A percentile compares a stretch with the other conserved stretches of the same genome.
Evolutionary conservation across 495 filamentous ascomycete genomes (phyloP).

Genomic region (Trichoderma reesei): DNA sequence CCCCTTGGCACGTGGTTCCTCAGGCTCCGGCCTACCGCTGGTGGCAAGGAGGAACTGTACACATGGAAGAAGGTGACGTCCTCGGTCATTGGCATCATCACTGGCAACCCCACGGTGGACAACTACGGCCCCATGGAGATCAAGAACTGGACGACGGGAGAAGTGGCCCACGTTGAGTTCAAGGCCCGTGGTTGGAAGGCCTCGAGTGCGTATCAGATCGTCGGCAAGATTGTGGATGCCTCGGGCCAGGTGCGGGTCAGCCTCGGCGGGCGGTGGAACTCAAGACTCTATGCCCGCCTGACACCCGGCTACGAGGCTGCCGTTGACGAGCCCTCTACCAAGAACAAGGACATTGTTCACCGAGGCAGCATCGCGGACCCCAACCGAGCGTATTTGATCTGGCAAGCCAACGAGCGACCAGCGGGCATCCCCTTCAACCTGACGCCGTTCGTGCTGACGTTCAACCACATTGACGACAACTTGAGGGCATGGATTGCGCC

Average conservation of each 20-base stretch:
- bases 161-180: conserved; percentile 84
- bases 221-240: conserved; percentile 70
- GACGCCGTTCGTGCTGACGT: conserved; percentile 88
- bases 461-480: conserved; percentile 76
- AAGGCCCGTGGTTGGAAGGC: conserved; percentile 94
- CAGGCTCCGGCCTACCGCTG: conserved; percentile 65
- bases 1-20: conserved; percentile 96
- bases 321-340: conserved; percentile 44
- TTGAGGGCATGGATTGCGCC: conserved; percentile 69
- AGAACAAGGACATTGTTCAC: conserved; percentile 22
- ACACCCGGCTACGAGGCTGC: conserved; percentile 81
- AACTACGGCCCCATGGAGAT: conserved; percentile 97
- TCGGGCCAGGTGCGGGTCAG: conserved; percentile 70
- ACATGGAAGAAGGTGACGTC: conserved; percentile 99
- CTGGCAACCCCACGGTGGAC: conserved; percentile 91
- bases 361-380: conserved; percentile 39
- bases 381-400: conserved; percentile 76
- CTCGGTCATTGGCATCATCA: conserved; percentile 96
- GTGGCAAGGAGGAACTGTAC: conserved; percentile 76
- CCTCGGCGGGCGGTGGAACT: conserved; percentile 93
- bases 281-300: conserved; percentile 87
- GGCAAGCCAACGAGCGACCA: conserved; percentile 78
- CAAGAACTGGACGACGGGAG: conserved; percentile 92
- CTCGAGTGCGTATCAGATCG: conserved; percentile 75
- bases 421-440: conserved; percentile 89